Conservation (phyloP, 805 yeast genomes). For the Lipomyces starkeyi region DNA sequence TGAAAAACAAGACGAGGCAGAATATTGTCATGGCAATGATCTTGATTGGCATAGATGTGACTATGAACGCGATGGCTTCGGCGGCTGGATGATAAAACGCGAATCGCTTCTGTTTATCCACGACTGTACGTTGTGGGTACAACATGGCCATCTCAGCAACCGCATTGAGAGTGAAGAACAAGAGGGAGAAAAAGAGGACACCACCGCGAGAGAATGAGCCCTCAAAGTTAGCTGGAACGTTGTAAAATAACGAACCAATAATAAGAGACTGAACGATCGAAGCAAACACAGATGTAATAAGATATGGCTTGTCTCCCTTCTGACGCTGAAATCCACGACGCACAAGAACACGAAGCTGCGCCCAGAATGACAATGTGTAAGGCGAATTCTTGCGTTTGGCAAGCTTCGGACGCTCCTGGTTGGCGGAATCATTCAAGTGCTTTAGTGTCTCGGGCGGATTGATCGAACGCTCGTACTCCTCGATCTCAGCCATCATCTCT, state of each 20-base stretch:
- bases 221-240: slow-evolving; percentile 55
- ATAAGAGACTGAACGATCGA: slow-evolving; percentile 62
- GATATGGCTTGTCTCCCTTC: slow-evolving; percentile 61
- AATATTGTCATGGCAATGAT: slow-evolving; percentile 53
- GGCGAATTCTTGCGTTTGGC: slow-evolving; percentile 52
- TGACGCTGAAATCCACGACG: slow-evolving; percentile 52
- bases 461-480: slow-evolving; percentile 47
- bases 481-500: slow-evolving; percentile 54
- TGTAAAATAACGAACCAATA: slow-evolving; percentile 66
- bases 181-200: slow-evolving; percentile 62
- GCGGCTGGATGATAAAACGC: slow-evolving; percentile 68
- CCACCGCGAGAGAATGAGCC: slow-evolving; percentile 72
- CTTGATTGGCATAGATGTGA: slow-evolving; percentile 65
- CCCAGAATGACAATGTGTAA: slow-evolving; percentile 52
- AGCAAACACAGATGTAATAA: slow-evolving; percentile 54
- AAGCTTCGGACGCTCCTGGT: slow-evolving; percentile 50
- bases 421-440: slow-evolving; percentile 47
- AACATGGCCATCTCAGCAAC: slow-evolving; percentile 53
- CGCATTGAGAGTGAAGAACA: slow-evolving; percentile 55
- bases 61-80: slow-evolving; percentile 65
- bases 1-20: slow-evolving; percentile 58
- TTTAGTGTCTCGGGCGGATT: slow-evolving; percentile 47
- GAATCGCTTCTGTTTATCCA: slow-evolving; percentile 63
- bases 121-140: slow-evolving; percentile 58
- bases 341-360: slow-evolving; percentile 52